Evolutionary conservation across 2,329 filamentous ascomycete species (phyloP), one percentile per base, ranked within the genome.

Genomic region (Fusarium sp.): DNA sequence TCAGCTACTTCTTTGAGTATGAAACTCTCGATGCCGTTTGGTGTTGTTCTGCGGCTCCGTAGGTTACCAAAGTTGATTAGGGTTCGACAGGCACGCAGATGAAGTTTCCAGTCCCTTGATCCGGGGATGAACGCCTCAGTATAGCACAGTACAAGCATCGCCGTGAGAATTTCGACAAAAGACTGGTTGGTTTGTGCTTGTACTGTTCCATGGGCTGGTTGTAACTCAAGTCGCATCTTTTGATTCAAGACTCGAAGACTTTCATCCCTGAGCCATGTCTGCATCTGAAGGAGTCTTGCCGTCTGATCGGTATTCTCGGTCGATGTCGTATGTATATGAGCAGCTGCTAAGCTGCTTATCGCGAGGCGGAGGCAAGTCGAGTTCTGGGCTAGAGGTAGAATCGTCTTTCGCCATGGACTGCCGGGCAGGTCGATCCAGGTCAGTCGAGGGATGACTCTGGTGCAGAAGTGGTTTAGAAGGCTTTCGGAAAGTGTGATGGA

Each of bases 391-490:
- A 70, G 62, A 20, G 54, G 62, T 9, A 50, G 60, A 45, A 73
- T 66, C 11, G 64, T 71, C 13, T 67, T 50, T 37, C 75, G 67
- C 75, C 73, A 73, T 5, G 72, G 75, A 35, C 70, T 71, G 20
- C 65, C 59, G 14, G 75, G 73, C 37, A 68, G 71, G 20, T 77
- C 75, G 34, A 77, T 69, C 73, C 75, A 77, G 18, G 73, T 76
- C 39, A 77, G 41, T 7, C 72, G 70, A 16, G 73, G 70, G 16
- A 72, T 66, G 45, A 73, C 73, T 25, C 68, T 67, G 25, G 69
- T 64, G 37, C 64, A 68, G 23, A 77, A 77, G 43, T 77, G 75
- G 16, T 71, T 43, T 4, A 77, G 66, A 4, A 76, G 62, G 6
- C 56, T 74, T 8, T 66, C 59, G 13, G 69, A 73, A 4, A 76